Conservation (phyloP, 768 basidiomycete genomes). For the Daedaleopsis sinensis region DNA sequence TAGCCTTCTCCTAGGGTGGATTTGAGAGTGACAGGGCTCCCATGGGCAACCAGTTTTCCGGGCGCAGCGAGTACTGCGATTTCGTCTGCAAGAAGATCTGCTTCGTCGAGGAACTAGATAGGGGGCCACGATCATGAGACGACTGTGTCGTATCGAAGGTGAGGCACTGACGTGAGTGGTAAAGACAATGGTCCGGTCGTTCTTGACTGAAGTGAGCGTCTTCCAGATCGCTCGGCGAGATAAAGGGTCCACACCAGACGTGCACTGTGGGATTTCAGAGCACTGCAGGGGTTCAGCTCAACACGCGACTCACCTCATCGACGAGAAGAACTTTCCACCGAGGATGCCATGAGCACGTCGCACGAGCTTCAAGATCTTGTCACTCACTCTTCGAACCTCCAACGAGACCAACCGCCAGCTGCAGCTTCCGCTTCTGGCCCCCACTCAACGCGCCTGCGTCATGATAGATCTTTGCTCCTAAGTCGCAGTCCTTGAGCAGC, state of each 20-base stretch:
- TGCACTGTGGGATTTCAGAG: conserved; percentile 43
- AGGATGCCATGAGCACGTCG: conserved; percentile 28
- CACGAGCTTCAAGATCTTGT: not conserved
- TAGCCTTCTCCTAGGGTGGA: conserved; percentile 73
- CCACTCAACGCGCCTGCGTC: conserved; percentile 70
- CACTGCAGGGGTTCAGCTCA: no score
- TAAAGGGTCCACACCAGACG: conserved; percentile 81
- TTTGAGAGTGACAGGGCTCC: conserved; percentile 76
- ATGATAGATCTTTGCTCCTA: conserved; percentile 63
- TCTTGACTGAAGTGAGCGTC: conserved; percentile 67
- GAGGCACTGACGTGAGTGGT: conserved; percentile 68
- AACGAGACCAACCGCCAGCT: conserved; percentile 76
- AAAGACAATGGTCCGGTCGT: conserved; percentile 70
- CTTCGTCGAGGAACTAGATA: conserved; percentile 72
- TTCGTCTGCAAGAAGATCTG: conserved; percentile 77
- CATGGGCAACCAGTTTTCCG: conserved; percentile 73
- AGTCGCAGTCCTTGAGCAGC: conserved; percentile 70
- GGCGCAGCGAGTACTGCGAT: conserved; percentile 78
- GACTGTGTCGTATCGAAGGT: not conserved
- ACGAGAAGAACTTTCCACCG: conserved; percentile 23
- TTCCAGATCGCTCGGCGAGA: conserved; percentile 80
- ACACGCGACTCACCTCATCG: conserved; percentile 27
- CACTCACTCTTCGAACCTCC: conserved; percentile 71
- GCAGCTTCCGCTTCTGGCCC: conserved; percentile 81
- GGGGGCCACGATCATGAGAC: not conserved